phyloP scores from a whole-genome alignment of 148 eudicot species.

The Rhododendron williamsianum region DNA sequence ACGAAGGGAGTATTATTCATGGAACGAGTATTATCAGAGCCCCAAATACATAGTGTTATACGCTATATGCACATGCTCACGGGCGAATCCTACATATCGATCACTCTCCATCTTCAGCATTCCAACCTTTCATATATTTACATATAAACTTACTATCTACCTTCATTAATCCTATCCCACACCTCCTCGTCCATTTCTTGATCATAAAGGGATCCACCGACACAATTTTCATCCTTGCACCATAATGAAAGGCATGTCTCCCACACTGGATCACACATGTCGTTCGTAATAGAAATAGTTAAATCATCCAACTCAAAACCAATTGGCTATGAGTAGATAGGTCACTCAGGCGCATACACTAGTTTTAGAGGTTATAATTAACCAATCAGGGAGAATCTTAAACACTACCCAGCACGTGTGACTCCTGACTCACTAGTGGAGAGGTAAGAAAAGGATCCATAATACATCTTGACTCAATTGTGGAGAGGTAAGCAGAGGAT shows the following conservation, averaged over 20 bases:
- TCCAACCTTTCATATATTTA: not conserved
- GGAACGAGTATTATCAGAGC: not conserved
- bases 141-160: not conserved
- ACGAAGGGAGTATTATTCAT: not conserved
- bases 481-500: not conserved
- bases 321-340: not conserved
- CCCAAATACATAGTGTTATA: not conserved
- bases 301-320: not conserved
- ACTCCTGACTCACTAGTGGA: not conserved
- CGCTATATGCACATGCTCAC: not conserved
- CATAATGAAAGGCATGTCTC: not conserved
- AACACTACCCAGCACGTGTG: not conserved
- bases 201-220: not conserved
- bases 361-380: not conserved
- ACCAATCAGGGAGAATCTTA: not conserved
- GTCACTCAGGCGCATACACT: not conserved
- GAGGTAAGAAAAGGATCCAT: not conserved
- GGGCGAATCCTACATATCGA: not conserved
- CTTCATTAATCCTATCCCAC: not conserved
- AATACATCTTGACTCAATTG: too few species aligned
- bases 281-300: not conserved
- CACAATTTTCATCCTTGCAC: not conserved
- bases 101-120: not conserved
- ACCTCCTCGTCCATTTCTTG: not conserved
- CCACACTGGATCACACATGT: not conserved